Base-by-base conservation (phyloP, 768 basidiomycete genomes). In the Boletus reticulatus region DNA sequence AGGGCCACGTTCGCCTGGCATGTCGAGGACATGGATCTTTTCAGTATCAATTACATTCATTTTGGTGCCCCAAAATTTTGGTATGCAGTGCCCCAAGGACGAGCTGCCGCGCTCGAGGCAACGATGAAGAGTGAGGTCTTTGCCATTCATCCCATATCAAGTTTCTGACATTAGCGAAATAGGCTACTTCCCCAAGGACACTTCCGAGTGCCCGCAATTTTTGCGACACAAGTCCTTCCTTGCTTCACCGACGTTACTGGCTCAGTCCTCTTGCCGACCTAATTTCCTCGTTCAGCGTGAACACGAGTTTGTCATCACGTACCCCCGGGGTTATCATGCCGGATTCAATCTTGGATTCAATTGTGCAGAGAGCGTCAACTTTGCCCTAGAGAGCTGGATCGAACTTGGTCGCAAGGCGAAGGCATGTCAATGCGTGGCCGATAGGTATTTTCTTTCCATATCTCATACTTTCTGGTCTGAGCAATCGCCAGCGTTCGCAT, bases 21-120 rank as follows among this genome's bases (percentile, higher is more conserved):
- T 64, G 97, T 99, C 46, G 97, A 99, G 72, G 97, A 99, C 72
- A 97, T 98, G 92, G 97, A 99, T 67, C 80, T 99, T 1, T 98
- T 96, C 73, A 95, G 93, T 53, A 98, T 99, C 75, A 99, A 99
- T 68, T 98, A 94, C 69, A 92, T 99, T 52, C 97, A 99, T 71
- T 98, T 98, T 62, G 97, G 97, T 0, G 94, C 95, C 0, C 94
- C 95, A 2, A 98, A 92, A 63, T 89, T 90, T 66, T 99, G 97
- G 97, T 98, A 98, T 71, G 88, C 94, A 3, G 80, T 98, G 17
- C 97, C 97, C 4, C 95, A 97, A 71, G 88, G 80, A 17, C 82
- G 92, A 55, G 85, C 94, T 0, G 73, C 75, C 14, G 84, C 87
- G 12, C 81, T 99, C n/a, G 97, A 98, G 70, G 80, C 87, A 38